Base-by-base conservation (phyloP, 257 asterid genomes). In the Lavandula angustifolia region DNA sequence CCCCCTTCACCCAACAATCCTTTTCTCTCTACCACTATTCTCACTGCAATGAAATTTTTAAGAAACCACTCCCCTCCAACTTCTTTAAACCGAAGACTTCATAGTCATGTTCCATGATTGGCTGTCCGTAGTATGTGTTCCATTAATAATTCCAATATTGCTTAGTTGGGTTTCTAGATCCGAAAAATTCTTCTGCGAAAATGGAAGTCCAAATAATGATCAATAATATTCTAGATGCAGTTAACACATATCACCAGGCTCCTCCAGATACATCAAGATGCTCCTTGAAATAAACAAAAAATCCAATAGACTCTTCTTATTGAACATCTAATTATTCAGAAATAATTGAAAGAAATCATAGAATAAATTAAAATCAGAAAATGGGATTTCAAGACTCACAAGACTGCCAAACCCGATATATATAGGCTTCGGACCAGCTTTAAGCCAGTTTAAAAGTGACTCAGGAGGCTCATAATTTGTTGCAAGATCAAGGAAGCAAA, bases 401-500 rank as follows among this genome's bases (percentile, higher is more conserved):
- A 85, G 89, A 68, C 92, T 82, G 62, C 74, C 95, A 66, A 85
- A 82, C 48, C 89, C 87, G 9, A 85, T 82, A 73, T 82, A 82
- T 51, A 80, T 80, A 73, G 92, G 89, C 74, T 77, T 77, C 64
- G 83, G 85, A 71, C 84, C 87, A 75, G 85, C 89, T 47, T 84
- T 79, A 56, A 92, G 96, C 95, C 97, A 92, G 65, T 84, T 82
- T 72, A 84, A 41, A 79, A 92, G 96, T 67, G 88, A 50, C 81
- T 87, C 91, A 1, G 98, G 95, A 44, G 96, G 98, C 71, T 82
- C 82, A 70, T 85, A 92, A 74, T 84, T 87, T 51, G 97, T 71
- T 34, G 98, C 96, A 64, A 92, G 95, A 87, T 89, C 98, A 59
- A 92, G 96, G 85, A 92, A 92, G 88, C 96, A 92, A 81, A 92